Evolutionary conservation across 257 asterid species (phyloP).

Genomic region (Solanum sejunctum): DNA sequence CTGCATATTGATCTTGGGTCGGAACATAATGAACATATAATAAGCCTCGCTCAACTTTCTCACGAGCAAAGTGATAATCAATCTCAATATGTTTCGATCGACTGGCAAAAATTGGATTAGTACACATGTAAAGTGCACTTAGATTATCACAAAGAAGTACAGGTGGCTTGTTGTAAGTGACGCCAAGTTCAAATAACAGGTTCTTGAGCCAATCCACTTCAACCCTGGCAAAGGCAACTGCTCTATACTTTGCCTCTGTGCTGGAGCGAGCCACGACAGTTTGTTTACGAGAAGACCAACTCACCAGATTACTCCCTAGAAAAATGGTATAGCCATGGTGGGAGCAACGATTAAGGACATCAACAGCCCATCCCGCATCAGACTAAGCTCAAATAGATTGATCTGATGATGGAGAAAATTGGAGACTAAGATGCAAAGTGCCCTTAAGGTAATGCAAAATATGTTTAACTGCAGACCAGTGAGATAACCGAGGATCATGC

Average conservation of each 20-base stretch:
- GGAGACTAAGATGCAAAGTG: neutral
- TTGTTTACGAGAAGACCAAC: neutral
- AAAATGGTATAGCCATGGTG: neutral
- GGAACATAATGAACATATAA: neutral
- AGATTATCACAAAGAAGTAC: neutral
- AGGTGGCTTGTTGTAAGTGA: neutral
- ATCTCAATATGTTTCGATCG: slow-evolving; percentile 1
- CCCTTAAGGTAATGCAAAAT: neutral
- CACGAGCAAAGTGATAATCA: neutral
- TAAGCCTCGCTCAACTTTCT: neutral
- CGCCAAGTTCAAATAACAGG: neutral
- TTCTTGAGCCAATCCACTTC: neutral
- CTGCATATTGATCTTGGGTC: neutral
- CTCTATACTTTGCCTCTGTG: neutral
- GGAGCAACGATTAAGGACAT: neutral
- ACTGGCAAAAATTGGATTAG: neutral
- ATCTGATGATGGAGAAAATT: neutral
- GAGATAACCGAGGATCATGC: neutral
- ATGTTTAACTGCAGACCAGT: neutral
- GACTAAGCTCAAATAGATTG: neutral
- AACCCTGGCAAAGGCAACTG: neutral
- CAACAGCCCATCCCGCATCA: neutral
- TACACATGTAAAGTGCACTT: neutral
- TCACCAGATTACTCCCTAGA: neutral
- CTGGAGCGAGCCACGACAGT: too few species aligned